These are phyloP conservation scores for Macadamia tetraphylla DNA, from an alignment of 164 flowering plant species.

Conservation along the genomic window DNA sequence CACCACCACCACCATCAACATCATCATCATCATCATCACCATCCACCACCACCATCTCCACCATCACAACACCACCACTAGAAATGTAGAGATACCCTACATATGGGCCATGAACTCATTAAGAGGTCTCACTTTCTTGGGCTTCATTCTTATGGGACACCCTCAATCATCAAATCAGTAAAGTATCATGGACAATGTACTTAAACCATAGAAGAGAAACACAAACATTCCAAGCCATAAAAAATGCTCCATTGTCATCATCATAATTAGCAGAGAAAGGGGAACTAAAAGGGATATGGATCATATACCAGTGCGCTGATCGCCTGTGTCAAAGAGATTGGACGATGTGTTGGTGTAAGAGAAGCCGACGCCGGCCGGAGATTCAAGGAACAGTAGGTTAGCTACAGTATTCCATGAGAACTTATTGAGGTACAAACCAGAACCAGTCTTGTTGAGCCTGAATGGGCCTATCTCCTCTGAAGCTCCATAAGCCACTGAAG, in stretches of 20 bases:
- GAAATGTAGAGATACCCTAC: no score
- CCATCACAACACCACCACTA: no score
- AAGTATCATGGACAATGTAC: no score
- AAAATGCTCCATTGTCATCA: no score
- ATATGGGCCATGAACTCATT: no score
- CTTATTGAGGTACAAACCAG: constrained; percentile 61
- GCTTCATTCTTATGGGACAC: no score
- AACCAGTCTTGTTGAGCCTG: constrained; percentile 52
- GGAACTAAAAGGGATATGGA: not conserved
- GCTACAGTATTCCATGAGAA: constrained; percentile 81
- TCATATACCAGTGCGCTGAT: constrained; percentile 71
- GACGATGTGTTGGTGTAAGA: constrained; percentile 73
- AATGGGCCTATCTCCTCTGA: constrained; percentile 96
- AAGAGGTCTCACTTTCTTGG: no score
- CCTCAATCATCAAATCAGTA: no score
- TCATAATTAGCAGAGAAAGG: not conserved
- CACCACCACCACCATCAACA: no score
- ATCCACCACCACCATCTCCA: no score
- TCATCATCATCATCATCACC: no score
- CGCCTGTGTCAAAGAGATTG: constrained; percentile 70
- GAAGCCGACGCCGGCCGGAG: constrained; percentile 96
- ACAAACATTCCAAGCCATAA: not conserved
- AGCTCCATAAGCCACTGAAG: constrained; percentile 95
- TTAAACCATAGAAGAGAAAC: no score
- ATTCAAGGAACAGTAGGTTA: constrained; percentile 74